Evolutionary conservation across 2,329 filamentous ascomycete species (phyloP).

Genomic region (Talaromyces sp.): DNA sequence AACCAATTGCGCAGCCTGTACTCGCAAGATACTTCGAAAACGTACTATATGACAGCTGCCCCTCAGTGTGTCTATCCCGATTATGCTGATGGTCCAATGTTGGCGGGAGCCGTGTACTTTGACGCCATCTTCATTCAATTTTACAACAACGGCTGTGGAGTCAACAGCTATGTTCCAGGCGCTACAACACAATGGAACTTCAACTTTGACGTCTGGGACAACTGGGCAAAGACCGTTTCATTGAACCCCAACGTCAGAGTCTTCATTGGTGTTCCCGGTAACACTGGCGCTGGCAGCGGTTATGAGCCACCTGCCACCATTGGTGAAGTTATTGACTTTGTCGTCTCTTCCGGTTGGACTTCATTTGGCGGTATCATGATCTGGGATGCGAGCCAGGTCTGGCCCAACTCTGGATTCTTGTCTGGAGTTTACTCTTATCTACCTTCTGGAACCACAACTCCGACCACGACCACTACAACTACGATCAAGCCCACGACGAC

Average conservation of each 20-base stretch:
- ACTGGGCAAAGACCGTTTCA: slow-evolving; percentile 58
- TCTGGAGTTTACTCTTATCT: slow-evolving; percentile 25
- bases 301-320: slow-evolving; percentile 51
- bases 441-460: background rate
- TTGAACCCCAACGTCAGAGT: slow-evolving; percentile 59
- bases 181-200: slow-evolving; percentile 50
- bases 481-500: background rate
- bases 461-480: slow-evolving; percentile 1
- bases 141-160: slow-evolving; percentile 67
- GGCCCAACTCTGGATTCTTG: slow-evolving; percentile 51
- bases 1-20: slow-evolving; percentile 54
- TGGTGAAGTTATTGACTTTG: slow-evolving; percentile 51
- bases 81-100: slow-evolving; percentile 53
- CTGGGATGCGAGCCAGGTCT: slow-evolving; percentile 63
- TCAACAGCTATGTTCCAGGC: slow-evolving; percentile 49
- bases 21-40: slow-evolving; percentile 50
- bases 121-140: slow-evolving; percentile 64
- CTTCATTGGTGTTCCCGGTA: slow-evolving; percentile 59
- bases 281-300: slow-evolving; percentile 51
- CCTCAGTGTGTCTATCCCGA: slow-evolving; percentile 68
- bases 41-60: slow-evolving; percentile 60
- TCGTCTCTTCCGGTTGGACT: slow-evolving; percentile 44
- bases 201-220: slow-evolving; percentile 62
- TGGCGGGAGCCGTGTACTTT: slow-evolving; percentile 53
- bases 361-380: slow-evolving; percentile 67